Evolutionary conservation across 257 asterid genomes (phyloP), one percentile per base, ranked within the genome.

Genomic region (Henckelia pumila): DNA sequence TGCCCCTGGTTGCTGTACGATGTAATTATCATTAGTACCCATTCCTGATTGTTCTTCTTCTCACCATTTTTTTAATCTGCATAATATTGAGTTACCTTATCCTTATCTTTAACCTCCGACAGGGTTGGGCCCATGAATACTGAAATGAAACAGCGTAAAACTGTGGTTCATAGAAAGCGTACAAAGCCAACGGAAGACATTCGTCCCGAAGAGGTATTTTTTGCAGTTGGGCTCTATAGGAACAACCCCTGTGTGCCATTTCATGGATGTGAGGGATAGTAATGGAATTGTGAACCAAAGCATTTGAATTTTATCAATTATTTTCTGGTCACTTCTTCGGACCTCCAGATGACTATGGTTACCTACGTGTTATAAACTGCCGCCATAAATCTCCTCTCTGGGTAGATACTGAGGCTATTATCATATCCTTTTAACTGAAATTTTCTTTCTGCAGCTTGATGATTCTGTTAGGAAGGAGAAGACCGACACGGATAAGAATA

Each of bases 51-150:
- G 67, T 50, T 9, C 7, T 59, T 26, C 35, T 62, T 24, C 21
- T 17, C 20, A 22, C 21, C 59, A 2, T 61, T 5, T 53, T 29
- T 73, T 64, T 30, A 23, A n/a, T 21, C 25, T 23, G 62, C 56
- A 70, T 52, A 13, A 10, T 21, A 23, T 33, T 23, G 6, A 66
- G 23, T 6, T 61, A n/a, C 23, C 30, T 53, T 52, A 53, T 8
- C 23, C 30, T 53, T 52, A 53, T 8, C 19, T 3, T 60, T 21
- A 58, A 21, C 25, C 56, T 52, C 37, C 62, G 44, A 52, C 85
- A 94, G 99, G 97, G 66, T 87, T 81, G 99, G 97, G 70, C 97
- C 99, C 55, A 88, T 94, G 97, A 79, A 78, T 78, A 84, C 87
- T 58, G 96, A 91, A 76, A 25, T 91, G 76, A 94, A 87, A 85